Conservation (phyloP, 305 asterid species). For the Monarda citriodora region DNA sequence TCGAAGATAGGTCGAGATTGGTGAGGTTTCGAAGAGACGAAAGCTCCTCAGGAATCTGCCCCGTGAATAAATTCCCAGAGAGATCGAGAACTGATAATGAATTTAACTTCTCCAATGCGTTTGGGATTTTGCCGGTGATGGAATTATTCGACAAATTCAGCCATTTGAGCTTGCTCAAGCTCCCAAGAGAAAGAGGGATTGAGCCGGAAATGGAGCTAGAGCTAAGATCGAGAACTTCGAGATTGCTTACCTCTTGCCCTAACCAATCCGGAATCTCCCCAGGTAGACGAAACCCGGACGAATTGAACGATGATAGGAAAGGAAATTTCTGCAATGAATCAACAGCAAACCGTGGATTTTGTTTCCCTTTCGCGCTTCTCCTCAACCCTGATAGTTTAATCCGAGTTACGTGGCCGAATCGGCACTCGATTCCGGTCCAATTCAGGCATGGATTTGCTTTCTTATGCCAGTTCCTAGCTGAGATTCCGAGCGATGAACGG, state of each 20-base stretch:
- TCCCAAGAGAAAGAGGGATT: slow-evolving; percentile 39
- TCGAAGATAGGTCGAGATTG: slow-evolving; percentile 59
- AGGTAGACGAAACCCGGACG: slow-evolving; percentile 42
- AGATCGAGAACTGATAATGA: slow-evolving; percentile 37
- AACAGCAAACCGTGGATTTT: slow-evolving; percentile 30
- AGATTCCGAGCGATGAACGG: slow-evolving; percentile 56
- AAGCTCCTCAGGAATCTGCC: slow-evolving; percentile 38
- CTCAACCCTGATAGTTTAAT: slow-evolving; percentile 36
- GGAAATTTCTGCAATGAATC: slow-evolving; percentile 33
- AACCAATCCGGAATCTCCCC: slow-evolving; percentile 49
- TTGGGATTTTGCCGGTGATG: slow-evolving; percentile 43
- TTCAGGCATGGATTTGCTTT: slow-evolving; percentile 39
- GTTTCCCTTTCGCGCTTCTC: slow-evolving; percentile 30
- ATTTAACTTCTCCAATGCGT: slow-evolving; percentile 31
- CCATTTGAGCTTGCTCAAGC: slow-evolving; percentile 24
- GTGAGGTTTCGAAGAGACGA: slow-evolving; percentile 46
- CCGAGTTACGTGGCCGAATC: slow-evolving; percentile 29
- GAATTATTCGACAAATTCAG: slow-evolving; percentile 35
- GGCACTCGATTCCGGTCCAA: slow-evolving; percentile 54
- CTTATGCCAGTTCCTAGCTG: slow-evolving; percentile 40
- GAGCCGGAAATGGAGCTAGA: slow-evolving; percentile 46
- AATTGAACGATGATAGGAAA: slow-evolving; percentile 24
- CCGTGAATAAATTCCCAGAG: slow-evolving; percentile 41
- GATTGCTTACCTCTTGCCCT: slow-evolving; percentile 29
- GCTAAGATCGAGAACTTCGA: slow-evolving; percentile 42